Base-by-base conservation (phyloP, 805 yeast species). In the Aciculoconidium aculeatum region DNA sequence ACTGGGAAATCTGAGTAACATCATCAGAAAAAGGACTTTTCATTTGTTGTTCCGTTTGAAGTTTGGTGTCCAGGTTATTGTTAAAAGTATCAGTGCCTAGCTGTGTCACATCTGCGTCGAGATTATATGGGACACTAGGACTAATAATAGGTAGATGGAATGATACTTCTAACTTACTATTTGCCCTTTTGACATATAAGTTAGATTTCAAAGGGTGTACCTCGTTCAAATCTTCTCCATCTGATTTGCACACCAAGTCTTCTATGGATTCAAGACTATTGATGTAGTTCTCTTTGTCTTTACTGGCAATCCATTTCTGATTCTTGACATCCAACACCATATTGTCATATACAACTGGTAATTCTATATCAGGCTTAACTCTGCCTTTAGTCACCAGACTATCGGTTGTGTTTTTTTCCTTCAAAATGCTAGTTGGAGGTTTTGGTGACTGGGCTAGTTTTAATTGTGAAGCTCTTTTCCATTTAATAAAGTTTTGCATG, bases 1-100 rank as follows among this genome's bases (percentile, higher is more conserved):
- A 30, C 16, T 64, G 65, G 2, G 73, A 65, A 2, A 60, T 41
- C 12, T 55, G 55, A 0, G 76, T 70, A 2, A 67, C 65, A 29
- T 66, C 59, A 22, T 40, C 47, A 19, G 41, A 31, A 15, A 35
- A 20, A 5, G 42, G 39, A 18, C 39, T 30, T 18, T 35, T 32
- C 6, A n/a, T n/a, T n/a, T n/a, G n/a, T n/a, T n/a, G n/a, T n/a
- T n/a, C n/a, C n/a, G n/a, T n/a, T n/a, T n/a, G n/a, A n/a, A n/a
- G n/a, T n/a, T n/a, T n/a, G n/a, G n/a, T n/a, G n/a, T n/a, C n/a
- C n/a, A n/a, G n/a, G n/a, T n/a, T n/a, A n/a, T n/a, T n/a, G n/a
- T n/a, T n/a, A n/a, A n/a, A n/a, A n/a, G n/a, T n/a, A n/a, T n/a
- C n/a, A n/a, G n/a, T n/a, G n/a, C n/a, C n/a, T n/a, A n/a, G n/a